Evolutionary conservation across 1,284 basidiomycete genomes (phyloP).

Genomic region (Boletus semigastroideus): DNA sequence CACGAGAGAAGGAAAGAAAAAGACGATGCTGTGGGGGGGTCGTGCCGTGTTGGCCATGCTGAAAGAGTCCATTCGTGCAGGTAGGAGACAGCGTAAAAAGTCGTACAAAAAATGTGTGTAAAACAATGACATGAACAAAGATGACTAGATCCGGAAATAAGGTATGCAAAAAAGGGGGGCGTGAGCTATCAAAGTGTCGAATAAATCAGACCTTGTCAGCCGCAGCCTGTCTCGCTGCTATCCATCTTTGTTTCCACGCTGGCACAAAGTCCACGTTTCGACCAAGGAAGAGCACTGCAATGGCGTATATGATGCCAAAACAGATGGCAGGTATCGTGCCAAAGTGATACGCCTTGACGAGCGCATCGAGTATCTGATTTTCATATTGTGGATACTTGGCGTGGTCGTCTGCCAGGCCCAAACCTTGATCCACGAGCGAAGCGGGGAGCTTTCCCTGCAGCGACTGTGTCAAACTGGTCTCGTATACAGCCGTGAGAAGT

Average conservation of each 20-base stretch:
- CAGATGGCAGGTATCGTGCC: conserved; percentile 35
- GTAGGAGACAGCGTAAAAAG: background rate
- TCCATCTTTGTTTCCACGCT: conserved; percentile 34
- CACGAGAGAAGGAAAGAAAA: background rate
- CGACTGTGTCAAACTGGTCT: conserved; percentile 32
- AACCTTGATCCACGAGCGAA: conserved; percentile 31
- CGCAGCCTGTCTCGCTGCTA: conserved; percentile 23
- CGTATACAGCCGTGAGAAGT: conserved; percentile 33
- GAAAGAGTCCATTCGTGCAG: conserved; percentile 5
- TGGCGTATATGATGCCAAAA: conserved; percentile 32
- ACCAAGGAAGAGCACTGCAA: conserved; percentile 30
- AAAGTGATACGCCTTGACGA: conserved; percentile 35
- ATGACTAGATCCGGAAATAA: conserved; percentile 17
- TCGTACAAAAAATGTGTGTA: conserved; percentile 1
- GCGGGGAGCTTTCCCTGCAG: conserved; percentile 28
- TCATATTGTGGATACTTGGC: conserved; percentile 34
- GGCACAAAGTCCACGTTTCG: conserved; percentile 34
- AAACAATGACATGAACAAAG: conserved; percentile 1
- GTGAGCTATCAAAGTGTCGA: conserved; percentile 14
- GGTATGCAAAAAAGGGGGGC: conserved; percentile 15
- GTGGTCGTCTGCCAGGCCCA: conserved; percentile 30
- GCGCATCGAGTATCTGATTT: conserved; percentile 31
- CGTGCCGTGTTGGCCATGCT: conserved; percentile 4
- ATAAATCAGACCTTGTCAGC: conserved; percentile 25
- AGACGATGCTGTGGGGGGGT: background rate